Evolutionary conservation across 441 rosid genomes (phyloP).

Genomic region (Sinapis alba): DNA sequence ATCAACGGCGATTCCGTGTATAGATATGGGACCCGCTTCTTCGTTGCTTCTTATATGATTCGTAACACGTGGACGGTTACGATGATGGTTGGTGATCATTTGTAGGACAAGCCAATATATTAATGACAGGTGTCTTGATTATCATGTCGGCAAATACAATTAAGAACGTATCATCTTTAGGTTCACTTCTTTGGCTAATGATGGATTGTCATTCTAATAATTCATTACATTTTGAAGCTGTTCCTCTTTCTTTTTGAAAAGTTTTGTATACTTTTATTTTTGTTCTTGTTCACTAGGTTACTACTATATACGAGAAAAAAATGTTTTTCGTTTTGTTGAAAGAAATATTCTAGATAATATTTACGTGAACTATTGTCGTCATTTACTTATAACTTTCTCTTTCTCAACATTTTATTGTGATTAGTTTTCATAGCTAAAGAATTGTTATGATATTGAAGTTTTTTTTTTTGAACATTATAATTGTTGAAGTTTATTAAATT

Average conservation of each 20-base stretch:
- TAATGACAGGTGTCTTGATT: conserved; percentile 9
- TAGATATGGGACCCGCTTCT: conserved; percentile 10
- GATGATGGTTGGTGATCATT: conserved; percentile 5
- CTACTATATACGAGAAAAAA: no score
- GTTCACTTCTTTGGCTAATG: conserved; percentile 5
- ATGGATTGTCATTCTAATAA: not conserved
- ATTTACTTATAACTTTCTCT: no score
- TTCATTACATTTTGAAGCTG: not conserved
- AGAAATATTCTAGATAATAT: not conserved
- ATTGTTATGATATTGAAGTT: no score
- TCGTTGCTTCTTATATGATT: not conserved
- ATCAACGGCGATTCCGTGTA: conserved; percentile 11
- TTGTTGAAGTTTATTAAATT: no score
- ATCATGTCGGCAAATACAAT: conserved; percentile 8
- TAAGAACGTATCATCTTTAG: conserved; percentile 1
- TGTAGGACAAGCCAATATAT: conserved; percentile 11
- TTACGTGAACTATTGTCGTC: no score
- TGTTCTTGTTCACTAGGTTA: not conserved
- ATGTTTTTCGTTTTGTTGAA: not conserved
- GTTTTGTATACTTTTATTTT: not conserved
- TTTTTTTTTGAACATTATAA: no score
- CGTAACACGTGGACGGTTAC: conserved; percentile 18
- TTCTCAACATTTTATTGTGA: no score
- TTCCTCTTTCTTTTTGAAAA: not conserved
- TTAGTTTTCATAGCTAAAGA: not conserved